A percentile compares a stretch with the other conserved stretches of the same genome.
These are phyloP conservation scores for Cyphellophora europaea DNA, from an alignment of 2,329 filamentous ascomycete species.

Conservation along the genomic window DNA sequence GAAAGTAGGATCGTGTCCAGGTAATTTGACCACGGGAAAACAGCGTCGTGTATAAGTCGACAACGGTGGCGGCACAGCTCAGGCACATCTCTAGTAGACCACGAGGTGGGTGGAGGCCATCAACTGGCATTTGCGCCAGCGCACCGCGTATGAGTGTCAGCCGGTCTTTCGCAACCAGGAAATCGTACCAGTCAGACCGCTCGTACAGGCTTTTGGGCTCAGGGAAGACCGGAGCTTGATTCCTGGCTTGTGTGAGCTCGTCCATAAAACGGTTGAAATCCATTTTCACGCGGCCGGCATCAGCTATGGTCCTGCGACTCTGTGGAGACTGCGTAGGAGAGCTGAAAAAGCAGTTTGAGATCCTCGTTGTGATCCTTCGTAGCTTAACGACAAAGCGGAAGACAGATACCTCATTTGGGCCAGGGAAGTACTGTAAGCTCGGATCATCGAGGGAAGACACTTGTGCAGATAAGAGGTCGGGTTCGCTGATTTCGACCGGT, in stretches of 20 bases:
- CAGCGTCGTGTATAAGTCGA: slow-evolving; percentile 30
- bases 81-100: slow-evolving; percentile 27
- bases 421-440: slow-evolving; percentile 8
- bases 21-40: slow-evolving; percentile 28
- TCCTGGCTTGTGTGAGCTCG: slow-evolving; percentile 29
- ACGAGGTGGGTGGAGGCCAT: slow-evolving; percentile 23
- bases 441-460: slow-evolving; percentile 8
- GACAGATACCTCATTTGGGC: slow-evolving; percentile 26
- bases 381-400: slow-evolving; percentile 31
- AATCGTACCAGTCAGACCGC: slow-evolving; percentile 35
- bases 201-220: slow-evolving; percentile 33
- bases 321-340: neutral
- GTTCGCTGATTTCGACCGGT: slow-evolving; percentile 27
- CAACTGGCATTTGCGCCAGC: slow-evolving; percentile 29
- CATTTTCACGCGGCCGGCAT: slow-evolving; percentile 1
- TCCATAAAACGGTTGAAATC: slow-evolving; percentile 22
- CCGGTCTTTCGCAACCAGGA: slow-evolving; percentile 31
- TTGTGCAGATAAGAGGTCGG: slow-evolving; percentile 20
- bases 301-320: neutral
- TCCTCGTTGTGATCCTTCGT: slow-evolving; percentile 30
- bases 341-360: slow-evolving; percentile 4
- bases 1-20: slow-evolving; percentile 40
- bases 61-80: slow-evolving; percentile 26
- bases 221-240: slow-evolving; percentile 23
- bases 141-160: slow-evolving; percentile 32